phyloP scores from a whole-genome alignment of 768 basidiomycete species.

The Mycena pura region DNA sequence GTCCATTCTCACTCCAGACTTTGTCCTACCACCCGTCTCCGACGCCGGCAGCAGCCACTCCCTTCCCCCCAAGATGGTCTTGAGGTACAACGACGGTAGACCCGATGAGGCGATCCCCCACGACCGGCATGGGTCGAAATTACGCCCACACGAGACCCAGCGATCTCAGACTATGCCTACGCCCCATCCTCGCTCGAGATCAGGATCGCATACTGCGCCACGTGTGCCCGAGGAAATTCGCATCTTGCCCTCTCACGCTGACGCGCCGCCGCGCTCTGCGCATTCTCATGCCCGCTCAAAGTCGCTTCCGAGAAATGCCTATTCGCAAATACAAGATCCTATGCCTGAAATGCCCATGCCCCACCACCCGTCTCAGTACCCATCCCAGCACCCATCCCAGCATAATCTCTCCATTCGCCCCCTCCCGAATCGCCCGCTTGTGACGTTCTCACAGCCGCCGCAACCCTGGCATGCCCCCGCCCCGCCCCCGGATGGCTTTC shows the following conservation, averaged over 20 bases:
- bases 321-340: constrained; percentile 34
- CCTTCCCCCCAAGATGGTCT: constrained; percentile 74
- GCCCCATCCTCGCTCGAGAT: constrained; percentile 46
- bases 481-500: constrained; percentile 36
- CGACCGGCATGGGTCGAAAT: constrained; percentile 36
- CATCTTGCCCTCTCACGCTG: constrained; percentile 59
- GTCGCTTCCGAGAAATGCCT: constrained; percentile 52
- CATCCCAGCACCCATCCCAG: constrained; percentile 46
- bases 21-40: constrained; percentile 49
- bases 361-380: too few species aligned
- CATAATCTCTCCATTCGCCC: constrained; percentile 13
- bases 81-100: constrained; percentile 70
- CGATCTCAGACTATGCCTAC: constrained; percentile 38
- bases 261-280: constrained; percentile 41
- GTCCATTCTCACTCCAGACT: constrained; percentile 48
- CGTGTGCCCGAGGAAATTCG: constrained; percentile 66
- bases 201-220: constrained; percentile 45
- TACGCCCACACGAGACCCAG: constrained; percentile 33
- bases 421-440: constrained; percentile 30
- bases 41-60: constrained; percentile 58
- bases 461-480: constrained; percentile 41
- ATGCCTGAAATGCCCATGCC: constrained; percentile 18
- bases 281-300: constrained; percentile 49
- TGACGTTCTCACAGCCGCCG: constrained; percentile 47
- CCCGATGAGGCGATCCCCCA: constrained; percentile 65